These are phyloP conservation scores for Stentor coeruleus DNA, from an alignment of 73 alveolate genomes.

Conservation along the genomic window DNA sequence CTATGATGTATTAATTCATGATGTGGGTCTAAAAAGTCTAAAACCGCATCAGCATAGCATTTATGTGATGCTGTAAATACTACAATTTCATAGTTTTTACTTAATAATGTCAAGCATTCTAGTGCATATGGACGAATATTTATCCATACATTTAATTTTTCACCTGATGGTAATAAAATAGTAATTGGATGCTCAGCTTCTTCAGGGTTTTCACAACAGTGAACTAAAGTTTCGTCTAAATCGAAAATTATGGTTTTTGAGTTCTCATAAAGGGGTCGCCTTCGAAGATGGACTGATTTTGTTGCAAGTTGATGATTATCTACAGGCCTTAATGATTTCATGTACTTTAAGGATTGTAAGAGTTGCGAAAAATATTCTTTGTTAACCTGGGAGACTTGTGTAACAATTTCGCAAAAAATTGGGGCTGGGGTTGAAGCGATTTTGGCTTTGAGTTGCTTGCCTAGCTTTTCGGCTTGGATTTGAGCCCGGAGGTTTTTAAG, in stretches of 20 bases:
- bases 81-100: conserved; percentile 63
- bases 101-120: conserved; percentile 45
- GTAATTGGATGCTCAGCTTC: background rate
- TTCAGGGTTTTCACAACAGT: conserved; percentile 27
- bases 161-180: conserved; percentile 36
- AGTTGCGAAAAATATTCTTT: no score
- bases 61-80: conserved; percentile 81
- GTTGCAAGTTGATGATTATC: no score
- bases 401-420: no score
- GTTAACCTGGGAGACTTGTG: no score
- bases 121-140: conserved; percentile 66
- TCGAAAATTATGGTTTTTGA: conserved; percentile 45
- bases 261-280: no score
- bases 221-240: conserved; percentile 44
- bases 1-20: conserved; percentile 59
- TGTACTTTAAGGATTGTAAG: no score
- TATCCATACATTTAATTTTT: conserved; percentile 45
- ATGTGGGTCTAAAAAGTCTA: conserved; percentile 78
- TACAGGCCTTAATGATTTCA: no score
- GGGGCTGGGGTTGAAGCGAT: no score
- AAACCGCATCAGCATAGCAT: conserved; percentile 82
- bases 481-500: no score
- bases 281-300: no score
- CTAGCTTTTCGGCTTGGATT: no score
- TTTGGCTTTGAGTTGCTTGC: no score